Base-by-base conservation (phyloP, 495 filamentous ascomycete genomes). In the Chaetomium fimeti region DNA sequence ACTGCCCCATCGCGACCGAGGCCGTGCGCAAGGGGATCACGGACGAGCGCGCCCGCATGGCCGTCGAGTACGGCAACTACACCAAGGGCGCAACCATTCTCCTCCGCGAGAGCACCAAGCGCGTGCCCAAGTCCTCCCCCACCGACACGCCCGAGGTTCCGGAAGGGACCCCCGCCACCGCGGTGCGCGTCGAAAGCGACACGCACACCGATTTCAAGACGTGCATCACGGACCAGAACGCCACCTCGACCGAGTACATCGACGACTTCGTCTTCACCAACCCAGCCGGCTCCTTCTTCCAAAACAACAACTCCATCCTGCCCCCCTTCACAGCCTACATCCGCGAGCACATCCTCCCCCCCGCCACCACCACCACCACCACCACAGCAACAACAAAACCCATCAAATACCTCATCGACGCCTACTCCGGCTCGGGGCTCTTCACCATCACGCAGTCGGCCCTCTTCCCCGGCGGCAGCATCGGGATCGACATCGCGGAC, bases 271-370 rank as follows among this genome's bases (percentile, higher is more conserved):
- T 87, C 73, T 96, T 98, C 81, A 84, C 83, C 72, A 97, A 93
- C 82, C 90, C 88, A 36, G 94, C 94, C 22, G 92, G 92, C 45
- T 81, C 89, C 49, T 98, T 98, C 84, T 98, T 98, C 85, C 94
- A 98, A 72, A 98, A 98, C 80, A 98, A 98, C 83, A 98, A 98
- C 79, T 96, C 92, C 54, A 97, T 98, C 77, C 87, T 98, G n/a
- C 84, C 90, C 47, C 76, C 75, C 13, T 97, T 98, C 78, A 97
- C 92, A 15, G 83, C 87, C 64, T 97, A 93, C 80, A 91, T 98
- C 78, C 91, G 94, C 57, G 79, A 88, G 53, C 85, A 91, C 71
- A 88, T 93, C 69, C 80, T 93, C 22, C 82, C 83, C 2, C 78
- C 81, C 0, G 1, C 67, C 62, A 11, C 69, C 68, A 5, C 71